Conservation (phyloP, 306 rosid genomes). For the Sophora flavescens region DNA sequence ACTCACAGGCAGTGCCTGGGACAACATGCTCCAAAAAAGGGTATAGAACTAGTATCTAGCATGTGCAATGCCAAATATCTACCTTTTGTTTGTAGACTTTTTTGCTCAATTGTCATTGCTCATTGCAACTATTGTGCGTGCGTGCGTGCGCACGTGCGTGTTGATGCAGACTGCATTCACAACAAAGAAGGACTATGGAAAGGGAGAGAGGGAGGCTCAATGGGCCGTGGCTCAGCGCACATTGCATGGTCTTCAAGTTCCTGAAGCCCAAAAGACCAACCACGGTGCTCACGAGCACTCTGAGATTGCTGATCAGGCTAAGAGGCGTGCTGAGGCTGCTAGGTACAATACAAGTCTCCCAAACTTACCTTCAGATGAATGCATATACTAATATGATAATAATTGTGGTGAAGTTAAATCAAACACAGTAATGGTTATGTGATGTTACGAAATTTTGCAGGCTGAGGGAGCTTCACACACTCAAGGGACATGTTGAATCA, state of each 20-base stretch:
- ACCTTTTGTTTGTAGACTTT: not conserved
- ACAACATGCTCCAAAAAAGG: slow-evolving; percentile 57
- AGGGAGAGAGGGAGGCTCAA: slow-evolving; percentile 71
- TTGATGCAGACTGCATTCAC: slow-evolving; percentile 68
- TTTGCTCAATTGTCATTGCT: not conserved
- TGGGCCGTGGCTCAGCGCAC: slow-evolving; percentile 73
- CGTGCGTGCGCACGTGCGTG: slow-evolving; percentile 9
- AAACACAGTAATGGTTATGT: not conserved
- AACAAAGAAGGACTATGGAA: slow-evolving; percentile 70
- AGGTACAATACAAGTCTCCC: slow-evolving; percentile 46
- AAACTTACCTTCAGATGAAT: not conserved
- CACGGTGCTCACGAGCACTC: slow-evolving; percentile 45
- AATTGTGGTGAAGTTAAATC: slow-evolving; percentile 6
- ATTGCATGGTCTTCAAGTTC: slow-evolving; percentile 62
- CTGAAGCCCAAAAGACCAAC: slow-evolving; percentile 39
- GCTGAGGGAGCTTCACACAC: slow-evolving; percentile 69
- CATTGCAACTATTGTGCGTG: not conserved
- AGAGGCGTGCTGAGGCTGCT: slow-evolving; percentile 73
- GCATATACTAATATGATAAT: not conserved
- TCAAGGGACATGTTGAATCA: slow-evolving; percentile 69
- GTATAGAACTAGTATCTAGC: slow-evolving; percentile 30
- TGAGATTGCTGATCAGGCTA: slow-evolving; percentile 71
- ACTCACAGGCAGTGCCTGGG: slow-evolving; percentile 73
- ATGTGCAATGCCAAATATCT: not conserved
- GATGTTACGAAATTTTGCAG: slow-evolving; percentile 45